Percentiles rank a stretch among this genome's conserved stretches.
phyloP scores from a whole-genome alignment of 306 rosid genomes.

The Quercus wislizeni region DNA sequence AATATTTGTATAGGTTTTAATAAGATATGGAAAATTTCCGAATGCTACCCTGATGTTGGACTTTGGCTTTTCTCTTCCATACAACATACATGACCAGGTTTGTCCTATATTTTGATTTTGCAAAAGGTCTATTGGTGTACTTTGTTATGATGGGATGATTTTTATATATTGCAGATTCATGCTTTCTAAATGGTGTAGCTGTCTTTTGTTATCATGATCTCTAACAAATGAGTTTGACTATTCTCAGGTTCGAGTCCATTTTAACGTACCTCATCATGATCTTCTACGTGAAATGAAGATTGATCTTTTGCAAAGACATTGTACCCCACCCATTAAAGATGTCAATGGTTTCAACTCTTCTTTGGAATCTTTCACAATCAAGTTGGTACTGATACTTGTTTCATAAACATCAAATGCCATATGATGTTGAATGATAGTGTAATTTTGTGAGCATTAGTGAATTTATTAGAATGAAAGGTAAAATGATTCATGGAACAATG shows the following conservation, averaged over 20 bases:
- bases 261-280: conserved; percentile 46
- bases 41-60: conserved; percentile 77
- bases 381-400: conserved; percentile 44
- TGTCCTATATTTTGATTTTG: conserved; percentile 23
- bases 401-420: background rate
- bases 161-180: background rate
- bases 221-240: conserved; percentile 15
- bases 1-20: conserved; percentile 53
- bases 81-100: conserved; percentile 75
- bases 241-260: conserved; percentile 62
- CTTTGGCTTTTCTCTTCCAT: conserved; percentile 77
- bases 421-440: background rate
- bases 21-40: conserved; percentile 79
- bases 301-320: conserved; percentile 54
- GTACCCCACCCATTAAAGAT: conserved; percentile 30
- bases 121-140: background rate
- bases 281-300: conserved; percentile 49
- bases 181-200: background rate
- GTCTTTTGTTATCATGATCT: conserved; percentile 1
- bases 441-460: background rate
- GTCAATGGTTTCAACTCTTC: conserved; percentile 30
- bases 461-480: background rate
- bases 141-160: background rate
- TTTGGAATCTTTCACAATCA: conserved; percentile 57
- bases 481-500: background rate